Conservation (phyloP, 2,329 filamentous ascomycete genomes). For the Sphaceloma murrayae region DNA sequence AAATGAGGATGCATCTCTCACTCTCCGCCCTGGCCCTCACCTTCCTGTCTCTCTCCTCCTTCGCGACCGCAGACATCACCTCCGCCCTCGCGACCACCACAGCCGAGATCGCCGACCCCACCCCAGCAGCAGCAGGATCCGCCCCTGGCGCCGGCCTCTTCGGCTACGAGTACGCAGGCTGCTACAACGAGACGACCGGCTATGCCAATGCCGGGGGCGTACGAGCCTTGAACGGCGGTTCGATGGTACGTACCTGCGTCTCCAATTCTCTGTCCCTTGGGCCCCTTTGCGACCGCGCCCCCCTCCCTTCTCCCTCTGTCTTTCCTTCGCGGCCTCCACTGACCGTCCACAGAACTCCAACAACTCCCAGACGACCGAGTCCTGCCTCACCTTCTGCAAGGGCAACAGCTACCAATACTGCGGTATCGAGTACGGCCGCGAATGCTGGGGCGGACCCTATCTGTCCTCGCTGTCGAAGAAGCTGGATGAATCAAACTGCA, state of each 20-base stretch:
- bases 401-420: conserved; percentile 37
- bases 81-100: conserved; percentile 24
- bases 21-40: conserved; percentile 12
- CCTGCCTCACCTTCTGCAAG: conserved; percentile 46
- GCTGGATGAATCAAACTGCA: conserved; percentile 42
- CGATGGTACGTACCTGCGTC: conserved; percentile 35
- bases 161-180: conserved; percentile 46
- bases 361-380: conserved; percentile 42
- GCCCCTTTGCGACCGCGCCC: too few species aligned
- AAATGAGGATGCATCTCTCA: conserved; percentile 10
- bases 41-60: conserved; percentile 18
- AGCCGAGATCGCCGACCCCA: conserved; percentile 23
- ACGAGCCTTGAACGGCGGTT: conserved; percentile 40
- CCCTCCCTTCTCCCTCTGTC: neutral
- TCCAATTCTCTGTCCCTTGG: too few species aligned
- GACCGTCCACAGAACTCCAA: conserved; percentile 27
- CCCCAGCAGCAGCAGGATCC: conserved; percentile 23
- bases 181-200: conserved; percentile 49
- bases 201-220: conserved; percentile 30
- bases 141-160: conserved; percentile 15
- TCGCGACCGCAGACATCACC: conserved; percentile 22
- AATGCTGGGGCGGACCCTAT: conserved; percentile 51
- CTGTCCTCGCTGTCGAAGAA: conserved; percentile 41
- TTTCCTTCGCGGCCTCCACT: neutral
- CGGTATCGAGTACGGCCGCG: conserved; percentile 47